phyloP scores from a whole-genome alignment of 768 basidiomycete genomes.

The Leccinum fibrillosum region DNA sequence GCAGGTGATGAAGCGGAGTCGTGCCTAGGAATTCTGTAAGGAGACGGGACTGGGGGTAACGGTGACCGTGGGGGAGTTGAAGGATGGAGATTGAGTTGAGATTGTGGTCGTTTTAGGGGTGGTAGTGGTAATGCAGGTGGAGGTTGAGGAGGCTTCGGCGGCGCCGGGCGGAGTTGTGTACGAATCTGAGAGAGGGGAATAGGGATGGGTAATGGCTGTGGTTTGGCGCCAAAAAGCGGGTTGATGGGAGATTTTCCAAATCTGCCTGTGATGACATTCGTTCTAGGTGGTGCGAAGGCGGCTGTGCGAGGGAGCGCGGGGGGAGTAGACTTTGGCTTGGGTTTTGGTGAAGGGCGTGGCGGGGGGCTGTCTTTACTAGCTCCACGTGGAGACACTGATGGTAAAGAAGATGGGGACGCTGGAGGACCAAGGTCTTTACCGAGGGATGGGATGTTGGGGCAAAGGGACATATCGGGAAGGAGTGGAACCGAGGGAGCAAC shows the following conservation, averaged over 20 bases:
- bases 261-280: conserved; percentile 18
- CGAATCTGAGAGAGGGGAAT: conserved; percentile 28
- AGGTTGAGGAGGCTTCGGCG: conserved; percentile 19
- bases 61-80: conserved; percentile 4
- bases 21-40: background rate
- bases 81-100: conserved; percentile 14
- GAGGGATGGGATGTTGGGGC: conserved; percentile 8
- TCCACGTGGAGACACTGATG: conserved; percentile 5
- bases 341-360: conserved; percentile 22
- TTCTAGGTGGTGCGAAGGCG: conserved; percentile 16
- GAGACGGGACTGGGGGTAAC: conserved; percentile 8
- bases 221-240: conserved; percentile 21
- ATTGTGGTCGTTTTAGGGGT: conserved; percentile 15
- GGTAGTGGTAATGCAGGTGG: conserved; percentile 23
- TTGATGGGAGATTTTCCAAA: conserved; percentile 25
- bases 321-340: conserved; percentile 17
- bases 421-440: conserved; percentile 12
- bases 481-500: conserved; percentile 3
- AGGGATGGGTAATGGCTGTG: conserved; percentile 25
- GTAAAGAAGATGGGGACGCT: background rate
- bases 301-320: conserved; percentile 3
- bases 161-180: conserved; percentile 28
- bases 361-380: conserved; percentile 16
- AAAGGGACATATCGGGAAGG: conserved; percentile 12
- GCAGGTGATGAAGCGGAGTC: background rate